phyloP scores from a whole-genome alignment of 495 filamentous ascomycete species.

The Neurospora africana region DNA sequence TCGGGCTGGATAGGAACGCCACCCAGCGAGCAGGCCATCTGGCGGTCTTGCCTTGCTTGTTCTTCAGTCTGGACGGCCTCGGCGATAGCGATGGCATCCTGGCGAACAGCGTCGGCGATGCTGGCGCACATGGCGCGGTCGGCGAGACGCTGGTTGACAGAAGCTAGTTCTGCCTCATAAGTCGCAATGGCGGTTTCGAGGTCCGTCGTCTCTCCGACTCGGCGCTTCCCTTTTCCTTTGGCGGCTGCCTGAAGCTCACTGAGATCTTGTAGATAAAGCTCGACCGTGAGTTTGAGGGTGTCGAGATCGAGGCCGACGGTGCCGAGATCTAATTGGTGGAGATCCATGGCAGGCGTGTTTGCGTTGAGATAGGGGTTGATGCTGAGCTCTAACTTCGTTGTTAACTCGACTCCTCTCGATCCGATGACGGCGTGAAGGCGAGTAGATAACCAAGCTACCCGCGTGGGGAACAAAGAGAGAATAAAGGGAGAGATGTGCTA shows the following conservation, averaged over 20 bases:
- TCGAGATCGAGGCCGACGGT: not conserved
- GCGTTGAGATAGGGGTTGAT: not conserved
- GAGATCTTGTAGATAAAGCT: slow-evolving; percentile 26
- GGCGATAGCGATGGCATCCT: slow-evolving; percentile 16
- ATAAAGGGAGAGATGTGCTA: too few species aligned
- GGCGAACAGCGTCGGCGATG: slow-evolving; percentile 19
- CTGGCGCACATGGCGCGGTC: slow-evolving; percentile 26
- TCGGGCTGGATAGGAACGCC: not conserved
- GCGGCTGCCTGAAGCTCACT: slow-evolving; percentile 3
- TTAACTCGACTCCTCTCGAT: not conserved
- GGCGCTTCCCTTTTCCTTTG: slow-evolving; percentile 20
- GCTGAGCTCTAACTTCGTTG: not conserved
- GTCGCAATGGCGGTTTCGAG: slow-evolving; percentile 14
- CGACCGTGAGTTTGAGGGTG: slow-evolving; percentile 4
- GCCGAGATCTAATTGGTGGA: not conserved
- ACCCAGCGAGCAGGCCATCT: slow-evolving; percentile 4
- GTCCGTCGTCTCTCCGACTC: slow-evolving; percentile 19
- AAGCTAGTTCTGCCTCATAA: slow-evolving; percentile 20
- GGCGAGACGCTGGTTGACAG: slow-evolving; percentile 5
- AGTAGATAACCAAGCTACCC: too few species aligned
- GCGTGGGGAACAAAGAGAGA: too few species aligned
- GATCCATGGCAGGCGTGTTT: not conserved
- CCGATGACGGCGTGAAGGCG: too few species aligned
- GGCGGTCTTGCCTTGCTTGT: slow-evolving; percentile 14
- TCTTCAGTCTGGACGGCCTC: slow-evolving; percentile 12